A percentile compares a stretch with the other conserved stretches of the same genome.
Conservation (phyloP, 2,329 filamentous ascomycete genomes). For the Saccharata proteae region DNA sequence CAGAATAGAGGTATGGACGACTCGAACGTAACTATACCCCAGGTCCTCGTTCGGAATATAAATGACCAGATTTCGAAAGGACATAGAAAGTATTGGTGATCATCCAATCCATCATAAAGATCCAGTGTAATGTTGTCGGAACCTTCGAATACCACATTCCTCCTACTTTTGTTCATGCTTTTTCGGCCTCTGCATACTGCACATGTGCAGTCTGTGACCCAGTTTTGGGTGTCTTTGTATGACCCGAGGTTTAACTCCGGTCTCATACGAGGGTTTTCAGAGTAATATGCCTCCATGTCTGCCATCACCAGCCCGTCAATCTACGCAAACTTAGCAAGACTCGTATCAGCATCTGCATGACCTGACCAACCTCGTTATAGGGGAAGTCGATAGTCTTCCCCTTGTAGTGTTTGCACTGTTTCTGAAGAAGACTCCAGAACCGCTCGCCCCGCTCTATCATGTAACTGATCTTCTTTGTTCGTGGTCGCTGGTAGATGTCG, state of each 20-base stretch:
- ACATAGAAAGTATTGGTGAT: slow-evolving; percentile 7
- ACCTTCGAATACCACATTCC: not conserved
- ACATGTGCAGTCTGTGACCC: slow-evolving; percentile 5
- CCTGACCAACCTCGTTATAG: slow-evolving; percentile 3
- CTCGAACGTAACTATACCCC: slow-evolving; percentile 6
- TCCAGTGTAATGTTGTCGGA: not conserved
- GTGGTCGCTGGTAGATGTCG: not conserved
- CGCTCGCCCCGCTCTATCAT: slow-evolving; percentile 3
- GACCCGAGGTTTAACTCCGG: no score
- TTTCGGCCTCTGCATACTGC: not conserved
- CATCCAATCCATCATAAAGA: not conserved
- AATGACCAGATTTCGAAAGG: slow-evolving; percentile 4
- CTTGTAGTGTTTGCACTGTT: slow-evolving; percentile 8
- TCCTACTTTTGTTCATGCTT: no score
- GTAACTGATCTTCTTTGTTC: not conserved
- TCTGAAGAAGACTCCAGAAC: slow-evolving; percentile 7
- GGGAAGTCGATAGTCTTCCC: slow-evolving; percentile 8
- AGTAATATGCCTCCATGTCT: slow-evolving; percentile 8
- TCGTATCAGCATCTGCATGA: not conserved
- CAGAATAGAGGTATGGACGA: no score
- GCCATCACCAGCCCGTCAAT: slow-evolving; percentile 9
- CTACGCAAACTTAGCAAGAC: not conserved
- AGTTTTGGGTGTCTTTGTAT: not conserved
- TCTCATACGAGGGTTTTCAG: no score
- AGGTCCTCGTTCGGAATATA: slow-evolving; percentile 9